Base-by-base conservation (phyloP, 164 flowering plant genomes). In the Piper longum region DNA sequence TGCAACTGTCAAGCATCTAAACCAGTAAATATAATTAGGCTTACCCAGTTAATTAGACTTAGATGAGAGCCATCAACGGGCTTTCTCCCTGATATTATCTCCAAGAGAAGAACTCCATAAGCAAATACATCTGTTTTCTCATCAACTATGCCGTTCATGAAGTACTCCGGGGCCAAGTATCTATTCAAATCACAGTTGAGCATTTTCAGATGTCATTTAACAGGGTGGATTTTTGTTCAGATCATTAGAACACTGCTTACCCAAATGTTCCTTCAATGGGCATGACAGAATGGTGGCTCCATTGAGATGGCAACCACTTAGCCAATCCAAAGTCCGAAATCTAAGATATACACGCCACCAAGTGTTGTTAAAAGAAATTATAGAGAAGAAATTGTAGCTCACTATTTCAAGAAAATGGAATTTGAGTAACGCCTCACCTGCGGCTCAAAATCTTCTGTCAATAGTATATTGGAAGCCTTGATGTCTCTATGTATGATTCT, bases 121-220 rank as follows among this genome's bases (percentile, higher is more conserved):
- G 98, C 96, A 70, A 87, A 91, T 19, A 91, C 96, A 74, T 91
- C 98, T 3, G 98, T 91, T 75, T 91, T 91, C 79, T 91, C 98
- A 66, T 91, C 96, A 18, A 91, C 98, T 43, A 87, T 85, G n/a
- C 98, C 98, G 70, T 92, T 89, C 87, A 79, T 81, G 75, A 84
- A 92, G 72, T 92, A 92, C 68, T 92, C 98, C 0, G 98, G 98
- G 16, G 98, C 98, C 63, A 92, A 75, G 70, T 89, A 89, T 72
- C 98, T 92, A 65, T 43, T 39, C 42, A 26, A 26, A 58, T 19
- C 41, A 16, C n/a, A 17, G 58, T 54, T 11, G 43, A 17, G 17
- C 44, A 36, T 48, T 14, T 48, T 48, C 52, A 48, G 52, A 48
- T 48, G 9, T 26, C 36, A 26, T 26, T 26, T 26, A 26, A 26